Conservation (phyloP, 495 filamentous ascomycete species). For the Penicillium chermesinum region DNA sequence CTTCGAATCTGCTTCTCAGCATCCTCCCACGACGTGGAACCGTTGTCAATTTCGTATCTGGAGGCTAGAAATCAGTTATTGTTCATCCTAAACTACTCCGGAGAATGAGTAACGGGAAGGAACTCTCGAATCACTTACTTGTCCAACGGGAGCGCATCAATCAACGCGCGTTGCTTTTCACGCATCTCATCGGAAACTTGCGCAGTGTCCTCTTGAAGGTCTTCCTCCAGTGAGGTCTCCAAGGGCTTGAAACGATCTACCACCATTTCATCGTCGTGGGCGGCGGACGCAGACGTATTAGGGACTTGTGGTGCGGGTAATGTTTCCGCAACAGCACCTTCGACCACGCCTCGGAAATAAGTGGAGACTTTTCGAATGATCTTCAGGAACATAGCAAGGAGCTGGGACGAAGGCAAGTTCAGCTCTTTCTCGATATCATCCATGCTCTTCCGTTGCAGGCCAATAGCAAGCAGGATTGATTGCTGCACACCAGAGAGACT, state of each 20-base stretch:
- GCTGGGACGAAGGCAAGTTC: slow-evolving; percentile 64
- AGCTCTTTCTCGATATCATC: slow-evolving; percentile 79
- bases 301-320: slow-evolving; percentile 55
- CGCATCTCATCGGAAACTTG: slow-evolving; percentile 64
- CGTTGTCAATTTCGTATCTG: slow-evolving; percentile 78
- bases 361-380: slow-evolving; percentile 79
- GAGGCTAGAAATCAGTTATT: slow-evolving; percentile 41
- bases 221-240: slow-evolving; percentile 70
- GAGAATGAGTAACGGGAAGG: too few species aligned
- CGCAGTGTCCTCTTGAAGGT: slow-evolving; percentile 77
- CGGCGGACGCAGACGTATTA: slow-evolving; percentile 51
- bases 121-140: too few species aligned
- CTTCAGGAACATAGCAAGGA: slow-evolving; percentile 96
- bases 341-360: slow-evolving; percentile 69
- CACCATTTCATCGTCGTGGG: slow-evolving; percentile 54
- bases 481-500: slow-evolving; percentile 73
- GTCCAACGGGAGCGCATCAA: slow-evolving; percentile 83
- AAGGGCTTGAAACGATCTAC: slow-evolving; percentile 63
- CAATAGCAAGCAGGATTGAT: slow-evolving; percentile 81
- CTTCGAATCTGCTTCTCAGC: slow-evolving; percentile 71
- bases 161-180: slow-evolving; percentile 76
- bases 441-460: slow-evolving; percentile 81
- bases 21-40: slow-evolving; percentile 67
- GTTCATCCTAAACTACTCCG: slow-evolving; percentile 26
- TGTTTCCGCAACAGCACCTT: slow-evolving; percentile 63